Base-by-base conservation (phyloP, 2,329 filamentous ascomycete genomes). In the Nigrospora oryzae region DNA sequence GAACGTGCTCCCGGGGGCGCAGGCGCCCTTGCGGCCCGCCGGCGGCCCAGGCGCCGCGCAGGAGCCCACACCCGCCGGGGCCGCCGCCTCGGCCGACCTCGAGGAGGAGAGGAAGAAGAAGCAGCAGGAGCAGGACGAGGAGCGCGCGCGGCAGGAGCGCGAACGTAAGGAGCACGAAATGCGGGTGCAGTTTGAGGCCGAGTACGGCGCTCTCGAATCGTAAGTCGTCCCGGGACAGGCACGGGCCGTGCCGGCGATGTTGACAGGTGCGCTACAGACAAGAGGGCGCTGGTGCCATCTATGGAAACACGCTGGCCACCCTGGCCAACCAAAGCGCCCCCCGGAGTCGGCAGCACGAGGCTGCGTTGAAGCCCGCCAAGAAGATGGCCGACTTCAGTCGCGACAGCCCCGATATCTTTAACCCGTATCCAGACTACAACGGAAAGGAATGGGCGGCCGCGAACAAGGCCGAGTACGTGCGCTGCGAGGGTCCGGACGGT, bases 401-500 rank as follows among this genome's bases (percentile, higher is more conserved):
- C 12, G 65, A 73, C 37, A 63, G 69, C 41, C 74, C 79, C 1
- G 68, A 77, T 44, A 68, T 74, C 16, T 88, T 86, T 62, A 73
- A 82, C 46, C 86, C 86, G 0, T 89, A 89, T 51, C 84, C 85
- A 1, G 67, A 77, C 14, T 87, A 89, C 64, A 84, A 86, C 55
- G 75, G 72, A 42, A 64, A 68, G 4, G 62, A 68, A 13, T 89
- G 83, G 82, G 74, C 69, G 15, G 38, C 44, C 42, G 46, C 28
- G 53, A 63, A 66, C 40, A 75, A 74, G 40, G 83, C 81, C 14
- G 61, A 73, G 44, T 79, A 83, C 54, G 71, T 79, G 6, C 63
- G 81, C 2, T 90, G 86, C 59, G 66, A 77, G 42, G 84, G 84
- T 1, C 79, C 84, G 1, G 66, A 75, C 5, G 82, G 82, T 37